phyloP scores from a whole-genome alignment of 768 basidiomycete species.

The Rhodotorula toruloides region DNA sequence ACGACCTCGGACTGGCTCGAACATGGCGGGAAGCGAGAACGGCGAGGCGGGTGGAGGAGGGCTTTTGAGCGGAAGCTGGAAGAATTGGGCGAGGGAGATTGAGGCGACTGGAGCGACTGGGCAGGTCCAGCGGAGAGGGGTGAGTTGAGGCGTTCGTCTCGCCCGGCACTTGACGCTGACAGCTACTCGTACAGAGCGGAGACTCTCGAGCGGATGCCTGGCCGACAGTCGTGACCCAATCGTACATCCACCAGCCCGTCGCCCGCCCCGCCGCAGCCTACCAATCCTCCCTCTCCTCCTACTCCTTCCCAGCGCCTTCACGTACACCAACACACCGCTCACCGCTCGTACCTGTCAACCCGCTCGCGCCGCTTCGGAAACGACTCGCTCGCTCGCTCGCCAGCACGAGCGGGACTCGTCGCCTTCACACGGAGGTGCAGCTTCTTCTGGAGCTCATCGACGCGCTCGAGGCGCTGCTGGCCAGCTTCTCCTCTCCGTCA shows the following conservation, averaged over 20 bases:
- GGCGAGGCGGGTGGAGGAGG: background rate
- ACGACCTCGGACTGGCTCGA: slow-evolving; percentile 11
- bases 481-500: slow-evolving; percentile 2
- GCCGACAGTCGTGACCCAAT: slow-evolving; percentile 8
- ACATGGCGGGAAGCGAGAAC: slow-evolving; percentile 1
- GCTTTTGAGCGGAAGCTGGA: background rate
- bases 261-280: slow-evolving; percentile 8
- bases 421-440: slow-evolving; percentile 27
- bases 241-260: slow-evolving; percentile 21
- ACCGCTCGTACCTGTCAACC: slow-evolving; percentile 3
- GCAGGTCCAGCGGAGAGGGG: slow-evolving; percentile 12
- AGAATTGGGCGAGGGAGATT: slow-evolving; percentile 14
- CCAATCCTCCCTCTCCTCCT: slow-evolving; percentile 12
- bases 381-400: slow-evolving; percentile 32
- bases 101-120: slow-evolving; percentile 19
- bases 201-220: slow-evolving; percentile 7
- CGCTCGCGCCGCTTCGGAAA: slow-evolving; percentile 31
- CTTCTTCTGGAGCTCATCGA: slow-evolving; percentile 37
- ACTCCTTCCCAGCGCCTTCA: background rate
- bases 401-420: background rate
- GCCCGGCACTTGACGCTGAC: background rate
- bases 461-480: slow-evolving; percentile 33
- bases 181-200: background rate
- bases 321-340: background rate
- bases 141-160: background rate